Conservation (phyloP, 2,329 filamentous ascomycete genomes). For the Colletotrichum godetiae region DNA sequence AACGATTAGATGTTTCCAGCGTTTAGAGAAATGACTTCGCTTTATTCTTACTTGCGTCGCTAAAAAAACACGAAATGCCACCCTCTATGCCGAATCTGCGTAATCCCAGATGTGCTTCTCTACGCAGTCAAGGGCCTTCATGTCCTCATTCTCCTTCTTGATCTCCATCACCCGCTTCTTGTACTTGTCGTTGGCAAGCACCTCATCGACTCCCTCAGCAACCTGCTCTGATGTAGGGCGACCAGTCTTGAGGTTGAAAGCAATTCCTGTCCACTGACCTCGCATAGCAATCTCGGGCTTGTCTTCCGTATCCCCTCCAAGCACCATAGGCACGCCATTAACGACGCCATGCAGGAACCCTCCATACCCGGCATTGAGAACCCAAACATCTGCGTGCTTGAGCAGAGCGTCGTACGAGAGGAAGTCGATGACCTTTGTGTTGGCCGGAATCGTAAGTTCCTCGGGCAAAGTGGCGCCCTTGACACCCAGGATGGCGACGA, state of each 20-base stretch:
- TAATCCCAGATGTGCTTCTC: conserved; percentile 36
- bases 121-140: conserved; percentile 35
- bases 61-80: background rate
- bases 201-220: conserved; percentile 43
- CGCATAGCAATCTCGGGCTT: conserved; percentile 55
- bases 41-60: too few species aligned
- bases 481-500: conserved; percentile 46
- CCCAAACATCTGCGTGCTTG: conserved; percentile 55
- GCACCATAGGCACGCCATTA: conserved; percentile 59
- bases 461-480: conserved; percentile 40
- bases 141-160: conserved; percentile 46
- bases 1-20: too few species aligned
- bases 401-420: conserved; percentile 60
- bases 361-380: conserved; percentile 62
- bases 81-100: background rate
- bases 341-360: conserved; percentile 57
- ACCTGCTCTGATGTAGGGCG: conserved; percentile 44
- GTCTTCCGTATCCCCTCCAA: conserved; percentile 55
- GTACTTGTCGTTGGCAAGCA: conserved; percentile 45
- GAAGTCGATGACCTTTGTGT: conserved; percentile 58
- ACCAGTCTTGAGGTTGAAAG: conserved; percentile 54
- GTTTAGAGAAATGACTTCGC: too few species aligned
- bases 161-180: conserved; percentile 45
- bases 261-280: conserved; percentile 56
- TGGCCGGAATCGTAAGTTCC: conserved; percentile 48